These are phyloP conservation scores for Gymnopilus junonius DNA, from an alignment of 768 basidiomycete species.

Conservation along the genomic window DNA sequence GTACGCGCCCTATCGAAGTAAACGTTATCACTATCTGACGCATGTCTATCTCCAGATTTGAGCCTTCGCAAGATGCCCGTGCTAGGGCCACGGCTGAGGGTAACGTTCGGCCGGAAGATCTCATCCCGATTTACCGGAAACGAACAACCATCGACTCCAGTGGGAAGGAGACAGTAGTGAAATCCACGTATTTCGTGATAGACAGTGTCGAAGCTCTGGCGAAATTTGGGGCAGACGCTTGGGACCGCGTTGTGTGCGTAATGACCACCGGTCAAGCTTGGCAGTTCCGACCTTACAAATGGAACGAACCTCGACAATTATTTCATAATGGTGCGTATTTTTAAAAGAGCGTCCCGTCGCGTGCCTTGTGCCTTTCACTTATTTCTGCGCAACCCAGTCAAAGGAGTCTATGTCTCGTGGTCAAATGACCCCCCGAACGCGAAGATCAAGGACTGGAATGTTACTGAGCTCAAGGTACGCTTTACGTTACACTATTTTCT, in stretches of 20 bases:
- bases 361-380: not conserved
- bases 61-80: constrained; percentile 76
- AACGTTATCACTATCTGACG: not conserved
- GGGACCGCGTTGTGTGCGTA: constrained; percentile 97
- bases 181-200: constrained; percentile 80
- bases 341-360: not conserved
- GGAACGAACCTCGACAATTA: constrained; percentile 89
- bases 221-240: constrained; percentile 92
- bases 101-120: constrained; percentile 76
- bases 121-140: constrained; percentile 86
- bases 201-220: constrained; percentile 91
- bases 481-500: not conserved
- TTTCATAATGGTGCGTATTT: constrained; percentile 84
- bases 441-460: constrained; percentile 96
- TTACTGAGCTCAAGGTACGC: constrained; percentile 87
- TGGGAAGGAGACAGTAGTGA: constrained; percentile 61
- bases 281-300: constrained; percentile 98
- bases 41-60: constrained; percentile 51
- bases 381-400: constrained; percentile 56
- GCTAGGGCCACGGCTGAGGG: constrained; percentile 71
- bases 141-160: constrained; percentile 72
- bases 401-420: constrained; percentile 96
- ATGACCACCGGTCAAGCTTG: constrained; percentile 98
- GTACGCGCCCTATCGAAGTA: constrained; percentile 42
- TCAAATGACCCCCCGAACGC: constrained; percentile 88